A percentile compares a stretch with the other conserved stretches of the same genome.
These are phyloP conservation scores for Saxophila tyrrhenica DNA, from an alignment of 495 filamentous ascomycete species.

Conservation along the genomic window DNA sequence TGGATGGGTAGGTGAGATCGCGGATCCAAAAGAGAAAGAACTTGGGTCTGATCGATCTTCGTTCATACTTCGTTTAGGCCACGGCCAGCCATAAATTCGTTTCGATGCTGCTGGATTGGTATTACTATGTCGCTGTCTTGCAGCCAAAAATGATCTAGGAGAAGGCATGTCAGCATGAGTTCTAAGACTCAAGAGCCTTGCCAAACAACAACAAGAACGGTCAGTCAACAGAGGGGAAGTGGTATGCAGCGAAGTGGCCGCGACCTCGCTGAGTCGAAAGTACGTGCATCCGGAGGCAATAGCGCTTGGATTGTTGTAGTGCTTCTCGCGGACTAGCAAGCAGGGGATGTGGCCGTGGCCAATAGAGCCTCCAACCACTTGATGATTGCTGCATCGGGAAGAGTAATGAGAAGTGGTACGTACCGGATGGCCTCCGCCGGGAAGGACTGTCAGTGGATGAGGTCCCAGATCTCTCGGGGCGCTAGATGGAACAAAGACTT, in stretches of 20 bases:
- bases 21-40: constrained; percentile 3
- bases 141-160: constrained; percentile 12
- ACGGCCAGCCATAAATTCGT: constrained; percentile 5
- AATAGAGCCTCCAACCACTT: neutral
- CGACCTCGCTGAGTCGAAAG: too few relatives aligned
- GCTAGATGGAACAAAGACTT: constrained; percentile 10
- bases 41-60: constrained; percentile 1
- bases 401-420: constrained; percentile 1
- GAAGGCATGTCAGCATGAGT: constrained; percentile 12
- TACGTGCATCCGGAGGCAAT: constrained; percentile 15
- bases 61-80: constrained; percentile 15
- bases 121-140: constrained; percentile 5
- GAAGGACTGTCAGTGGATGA: constrained; percentile 13
- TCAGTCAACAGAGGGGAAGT: neutral
- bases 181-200: neutral
- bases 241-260: too few relatives aligned
- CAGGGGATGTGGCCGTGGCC: too few relatives aligned
- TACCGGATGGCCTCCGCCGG: constrained; percentile 14
- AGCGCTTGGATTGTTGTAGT: constrained; percentile 8
- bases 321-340: neutral
- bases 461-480: constrained; percentile 17
- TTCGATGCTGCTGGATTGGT: neutral
- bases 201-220: neutral
- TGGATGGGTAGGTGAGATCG: neutral
- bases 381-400: neutral